Evolutionary conservation across 1,284 basidiomycete genomes (phyloP), one percentile per base, ranked within the genome.

Genomic region (Lentinula novae-zelandiae): DNA sequence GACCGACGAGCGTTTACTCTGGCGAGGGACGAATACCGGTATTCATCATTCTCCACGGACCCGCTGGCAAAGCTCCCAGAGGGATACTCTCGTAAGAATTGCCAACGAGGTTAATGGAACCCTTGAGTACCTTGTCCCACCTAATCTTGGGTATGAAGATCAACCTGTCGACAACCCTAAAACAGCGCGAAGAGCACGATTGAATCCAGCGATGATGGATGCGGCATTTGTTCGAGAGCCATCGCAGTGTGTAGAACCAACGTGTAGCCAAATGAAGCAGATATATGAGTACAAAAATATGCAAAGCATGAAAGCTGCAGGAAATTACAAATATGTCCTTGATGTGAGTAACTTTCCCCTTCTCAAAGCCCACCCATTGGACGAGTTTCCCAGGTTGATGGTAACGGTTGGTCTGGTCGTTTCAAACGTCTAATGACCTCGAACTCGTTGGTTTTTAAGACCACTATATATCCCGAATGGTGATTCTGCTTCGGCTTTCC

Each of bases 401-500:
- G 87, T 1, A 86, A 89, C 61, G 87, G 82, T 0, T 89, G 87
- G 86, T 86, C 84, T 3, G 81, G 84, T 34, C 79, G 88, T 7
- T 90, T 88, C 71, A 85, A 87, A 67, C 75, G 86, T 0, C 74
- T 89, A 3, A 82, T 89, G 60, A 80, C 82, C 9, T 82, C 83
- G 31, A 84, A 87, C 58, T 78, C 85, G 1, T 74, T 88, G 46
- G 71, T 89, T 8, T 83, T 90, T 72, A 90, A 89, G 67, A 75
- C 82, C 2, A 89, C 87, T 0, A 77, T 89, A 49, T 89, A 85
- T 65, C 87, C 86, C 1, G 87, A 89, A 71, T 89, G 86, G 86
- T 86, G 65, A 48, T 72, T 68, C 10, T 36, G 10, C 13, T 13
- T 54, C 38, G 7, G 13, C 10, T 5, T n/a, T 15, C 36, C 15